Conservation (phyloP, 2,329 filamentous ascomycete genomes). For the Sclerotinia nivalis region DNA sequence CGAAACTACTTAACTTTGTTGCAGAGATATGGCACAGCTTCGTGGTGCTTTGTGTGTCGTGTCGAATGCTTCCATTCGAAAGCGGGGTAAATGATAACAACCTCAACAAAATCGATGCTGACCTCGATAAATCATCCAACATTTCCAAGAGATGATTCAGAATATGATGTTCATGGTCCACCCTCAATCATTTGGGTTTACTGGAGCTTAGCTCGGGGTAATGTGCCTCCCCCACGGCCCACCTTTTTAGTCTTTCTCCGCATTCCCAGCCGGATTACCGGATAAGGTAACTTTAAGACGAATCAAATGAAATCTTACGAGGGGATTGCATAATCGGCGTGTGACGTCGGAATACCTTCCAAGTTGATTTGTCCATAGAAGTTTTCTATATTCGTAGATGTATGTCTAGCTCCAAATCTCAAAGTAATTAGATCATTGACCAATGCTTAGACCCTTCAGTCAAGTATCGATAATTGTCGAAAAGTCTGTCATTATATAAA, state of each 20-base stretch:
- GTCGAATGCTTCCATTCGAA: background rate
- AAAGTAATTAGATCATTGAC: background rate
- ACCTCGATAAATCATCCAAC: background rate
- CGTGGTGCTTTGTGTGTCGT: background rate
- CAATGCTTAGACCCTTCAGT: background rate
- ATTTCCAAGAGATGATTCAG: background rate
- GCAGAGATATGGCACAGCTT: background rate
- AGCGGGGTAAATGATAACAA: slow-evolving; percentile 5
- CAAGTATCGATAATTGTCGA: no score
- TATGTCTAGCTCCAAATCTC: background rate
- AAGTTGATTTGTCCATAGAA: background rate
- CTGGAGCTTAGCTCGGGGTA: background rate
- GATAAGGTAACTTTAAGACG: background rate
- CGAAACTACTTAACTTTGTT: background rate
- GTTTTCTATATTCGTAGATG: background rate
- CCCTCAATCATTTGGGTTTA: background rate
- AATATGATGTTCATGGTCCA: background rate
- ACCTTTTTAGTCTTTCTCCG: slow-evolving; percentile 9
- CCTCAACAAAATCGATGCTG: background rate
- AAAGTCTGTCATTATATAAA: background rate
- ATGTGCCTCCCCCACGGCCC: background rate
- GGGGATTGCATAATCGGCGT: background rate
- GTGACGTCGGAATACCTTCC: slow-evolving; percentile 6
- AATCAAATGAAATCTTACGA: background rate
- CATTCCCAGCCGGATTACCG: background rate